phyloP scores from a whole-genome alignment of 2,329 filamentous ascomycete species.

The Elsinoe batatas region DNA sequence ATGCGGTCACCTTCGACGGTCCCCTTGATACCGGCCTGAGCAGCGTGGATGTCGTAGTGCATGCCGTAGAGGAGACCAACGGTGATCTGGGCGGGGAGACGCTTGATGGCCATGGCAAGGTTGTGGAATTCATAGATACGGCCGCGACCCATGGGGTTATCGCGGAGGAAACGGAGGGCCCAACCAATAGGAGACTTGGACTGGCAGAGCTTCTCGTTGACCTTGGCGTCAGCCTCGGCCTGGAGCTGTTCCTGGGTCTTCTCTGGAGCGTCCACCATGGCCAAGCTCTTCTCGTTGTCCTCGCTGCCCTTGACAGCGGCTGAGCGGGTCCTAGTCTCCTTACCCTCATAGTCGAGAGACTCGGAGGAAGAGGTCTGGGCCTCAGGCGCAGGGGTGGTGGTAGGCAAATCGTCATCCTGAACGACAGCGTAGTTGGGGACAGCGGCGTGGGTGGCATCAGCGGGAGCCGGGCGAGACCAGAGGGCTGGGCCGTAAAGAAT shows the following conservation, averaged over 20 bases:
- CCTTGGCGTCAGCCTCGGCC: conserved; percentile 45
- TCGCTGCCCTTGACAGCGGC: conserved; percentile 14
- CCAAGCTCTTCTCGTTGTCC: conserved; percentile 31
- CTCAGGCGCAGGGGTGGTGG: conserved; percentile 20
- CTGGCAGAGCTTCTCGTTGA: conserved; percentile 54
- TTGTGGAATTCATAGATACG: conserved; percentile 67
- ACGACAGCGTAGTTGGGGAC: conserved; percentile 72
- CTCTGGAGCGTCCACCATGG: conserved; percentile 40
- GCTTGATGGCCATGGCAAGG: conserved; percentile 52
- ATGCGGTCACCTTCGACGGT: conserved; percentile 66
- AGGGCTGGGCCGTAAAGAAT: conserved; percentile 29
- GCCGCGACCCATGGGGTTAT: conserved; percentile 63
- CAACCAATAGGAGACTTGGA: conserved; percentile 62
- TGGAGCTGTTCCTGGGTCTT: conserved; percentile 54
- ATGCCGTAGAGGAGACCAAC: conserved; percentile 60
- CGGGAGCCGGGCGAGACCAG: conserved; percentile 44
- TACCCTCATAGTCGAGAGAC: conserved; percentile 25
- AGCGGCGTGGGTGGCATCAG: conserved; percentile 43
- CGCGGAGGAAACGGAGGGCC: conserved; percentile 68
- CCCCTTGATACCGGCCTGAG: conserved; percentile 59
- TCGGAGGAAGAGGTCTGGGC: conserved; percentile 27
- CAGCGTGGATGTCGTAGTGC: conserved; percentile 73
- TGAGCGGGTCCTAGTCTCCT: conserved; percentile 26
- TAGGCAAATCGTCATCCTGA: conserved; percentile 50
- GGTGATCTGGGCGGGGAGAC: conserved; percentile 58